Base-by-base conservation (phyloP, 352 stramenopile genomes). In the Phytophthora fragariaefolia region DNA sequence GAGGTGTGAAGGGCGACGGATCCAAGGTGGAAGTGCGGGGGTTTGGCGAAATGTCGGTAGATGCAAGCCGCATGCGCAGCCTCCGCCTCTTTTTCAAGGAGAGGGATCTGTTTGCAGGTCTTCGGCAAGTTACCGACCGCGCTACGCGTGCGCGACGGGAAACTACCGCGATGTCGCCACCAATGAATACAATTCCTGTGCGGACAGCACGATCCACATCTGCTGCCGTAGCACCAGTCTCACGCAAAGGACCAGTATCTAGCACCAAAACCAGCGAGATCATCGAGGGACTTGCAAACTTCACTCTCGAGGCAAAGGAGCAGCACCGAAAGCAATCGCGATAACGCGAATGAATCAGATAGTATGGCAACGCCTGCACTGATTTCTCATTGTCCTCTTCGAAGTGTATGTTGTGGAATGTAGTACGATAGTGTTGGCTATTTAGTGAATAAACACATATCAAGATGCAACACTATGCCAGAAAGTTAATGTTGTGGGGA, bases 21-120 rank as follows among this genome's bases (percentile, higher is more conserved):
- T 67, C 74, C 28, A 73, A 76, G 22, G 48, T 95, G 2, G 81
- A 93, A 46, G 49, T 95, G 42, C 77, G 81, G 10, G 86, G 86
- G 36, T 95, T 93, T 62, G 86, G 83, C 1, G 74, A 89, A 34
- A 89, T 93, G 77, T 70, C 74, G 45, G 77, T 91, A 26, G 79
- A 93, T 59, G 66, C 67, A 7, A 76, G 73, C 17, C 66, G 69
- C 13, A 83, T 91, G 63, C 69, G 77, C 23, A 77, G 70, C 65
- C 55, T 91, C 49, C 75, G 76, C 26, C 68, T 92, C 17, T 92
- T 91, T 66, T 90, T 88, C 66, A 90, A 90, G 53, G 72, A 80
- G 34, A 78, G 74, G 15, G 79, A 91, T n/a, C 63, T 91, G 13
- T 77, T 90, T 23, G 68, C 74, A 18, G 63, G 77, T 48, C 78